Evolutionary conservation across 2,329 filamentous ascomycete genomes (phyloP).

Genomic region (Penicillium psychrosexuale): DNA sequence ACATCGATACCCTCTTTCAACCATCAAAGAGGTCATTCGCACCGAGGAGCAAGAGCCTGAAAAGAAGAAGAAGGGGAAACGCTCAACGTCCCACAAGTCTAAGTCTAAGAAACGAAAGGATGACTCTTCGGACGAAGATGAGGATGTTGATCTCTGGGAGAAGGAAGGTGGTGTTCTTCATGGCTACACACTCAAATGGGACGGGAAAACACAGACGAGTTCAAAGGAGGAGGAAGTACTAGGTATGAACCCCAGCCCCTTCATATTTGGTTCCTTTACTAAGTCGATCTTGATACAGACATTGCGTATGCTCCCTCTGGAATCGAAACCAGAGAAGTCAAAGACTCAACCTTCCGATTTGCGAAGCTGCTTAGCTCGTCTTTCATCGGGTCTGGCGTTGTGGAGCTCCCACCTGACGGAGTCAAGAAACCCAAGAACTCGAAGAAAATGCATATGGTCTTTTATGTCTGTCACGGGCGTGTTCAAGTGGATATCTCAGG

Average conservation of each 20-base stretch:
- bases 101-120: constrained; percentile 36
- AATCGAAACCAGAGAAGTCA: constrained; percentile 57
- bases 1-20: constrained; percentile 61
- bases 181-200: constrained; percentile 46
- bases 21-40: constrained; percentile 74
- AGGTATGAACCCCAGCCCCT: constrained; percentile 27
- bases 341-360: constrained; percentile 74
- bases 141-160: constrained; percentile 45
- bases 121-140: constrained; percentile 40
- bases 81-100: constrained; percentile 29
- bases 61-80: constrained; percentile 32
- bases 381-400: constrained; percentile 86
- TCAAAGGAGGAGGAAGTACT: constrained; percentile 42
- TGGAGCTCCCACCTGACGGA: constrained; percentile 79
- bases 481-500: constrained; percentile 67
- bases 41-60: constrained; percentile 60
- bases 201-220: constrained; percentile 37
- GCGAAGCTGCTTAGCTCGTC: constrained; percentile 79
- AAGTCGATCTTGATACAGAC: constrained; percentile 40
- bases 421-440: constrained; percentile 90
- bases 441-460: constrained; percentile 94
- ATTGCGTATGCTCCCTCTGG: constrained; percentile 58
- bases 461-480: constrained; percentile 82
- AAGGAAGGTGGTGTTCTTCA: constrained; percentile 44
- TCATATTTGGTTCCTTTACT: constrained; percentile 1